Evolutionary conservation across 441 rosid species (phyloP).

Genomic region (Arabidopsis lyrata): DNA sequence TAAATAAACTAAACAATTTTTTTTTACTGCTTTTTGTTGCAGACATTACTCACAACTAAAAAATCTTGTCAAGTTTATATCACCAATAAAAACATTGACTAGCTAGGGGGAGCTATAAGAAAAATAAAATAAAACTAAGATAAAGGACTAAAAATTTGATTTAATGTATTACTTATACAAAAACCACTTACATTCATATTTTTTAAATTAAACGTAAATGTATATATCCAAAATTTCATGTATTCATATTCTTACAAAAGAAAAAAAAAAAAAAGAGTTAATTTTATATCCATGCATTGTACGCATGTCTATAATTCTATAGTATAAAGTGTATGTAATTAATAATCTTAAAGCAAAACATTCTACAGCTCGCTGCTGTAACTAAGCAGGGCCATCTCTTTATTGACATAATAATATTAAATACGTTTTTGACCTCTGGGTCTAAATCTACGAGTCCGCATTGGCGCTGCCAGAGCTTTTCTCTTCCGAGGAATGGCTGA

Average conservation of each 20-base stretch:
- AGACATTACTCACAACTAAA: no score
- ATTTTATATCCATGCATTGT: neutral
- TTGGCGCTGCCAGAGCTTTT: neutral
- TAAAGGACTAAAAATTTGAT: neutral
- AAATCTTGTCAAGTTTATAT: neutral
- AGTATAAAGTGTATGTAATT: slow-evolving; percentile 2
- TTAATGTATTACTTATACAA: neutral
- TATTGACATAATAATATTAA: slow-evolving; percentile 29
- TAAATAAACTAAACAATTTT: no score
- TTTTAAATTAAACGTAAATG: neutral
- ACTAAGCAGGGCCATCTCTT: slow-evolving; percentile 30
- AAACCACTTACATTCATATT: neutral
- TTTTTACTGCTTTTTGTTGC: no score
- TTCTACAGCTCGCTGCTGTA: slow-evolving; percentile 36
- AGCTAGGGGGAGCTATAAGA: neutral
- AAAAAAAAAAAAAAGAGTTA: neutral
- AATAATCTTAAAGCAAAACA: neutral
- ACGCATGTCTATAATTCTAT: slow-evolving; percentile 13
- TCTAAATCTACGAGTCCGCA: slow-evolving; percentile 12
- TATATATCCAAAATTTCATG: neutral
- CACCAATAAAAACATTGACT: neutral
- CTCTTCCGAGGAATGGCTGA: neutral
- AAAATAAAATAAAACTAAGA: neutral
- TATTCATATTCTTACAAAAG: slow-evolving; percentile 11
- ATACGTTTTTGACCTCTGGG: neutral